Evolutionary conservation across 2,329 filamentous ascomycete genomes (phyloP).

Genomic region (Scytalidium sp.): DNA sequence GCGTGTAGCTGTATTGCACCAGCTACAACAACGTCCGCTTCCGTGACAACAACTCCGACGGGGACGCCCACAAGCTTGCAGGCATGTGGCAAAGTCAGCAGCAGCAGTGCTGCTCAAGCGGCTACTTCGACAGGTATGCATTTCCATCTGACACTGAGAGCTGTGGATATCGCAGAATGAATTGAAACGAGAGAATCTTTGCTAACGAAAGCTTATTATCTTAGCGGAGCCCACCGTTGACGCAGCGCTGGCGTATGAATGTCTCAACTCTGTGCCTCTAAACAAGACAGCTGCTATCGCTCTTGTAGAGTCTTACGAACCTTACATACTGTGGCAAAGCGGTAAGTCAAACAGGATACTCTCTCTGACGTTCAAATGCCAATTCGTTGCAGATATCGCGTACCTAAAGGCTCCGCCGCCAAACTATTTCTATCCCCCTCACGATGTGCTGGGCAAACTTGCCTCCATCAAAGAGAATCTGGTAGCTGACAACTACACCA

Average conservation of each 20-base stretch:
- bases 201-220: not conserved
- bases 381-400: constrained; percentile 16
- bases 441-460: constrained; percentile 45
- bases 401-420: constrained; percentile 47
- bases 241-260: constrained; percentile 25
- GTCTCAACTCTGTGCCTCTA: constrained; percentile 26
- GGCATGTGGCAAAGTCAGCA: not conserved
- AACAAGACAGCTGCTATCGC: constrained; percentile 19
- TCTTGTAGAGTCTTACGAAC: constrained; percentile 20
- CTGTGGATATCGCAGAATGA: constrained; percentile 2
- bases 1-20: constrained; percentile 18
- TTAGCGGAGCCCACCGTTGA: constrained; percentile 23
- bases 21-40: not conserved
- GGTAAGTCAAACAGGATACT: constrained; percentile 12
- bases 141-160: constrained; percentile 21
- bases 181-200: not conserved
- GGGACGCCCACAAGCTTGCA: not conserved
- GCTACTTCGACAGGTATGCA: constrained; percentile 7
- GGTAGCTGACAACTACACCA: constrained; percentile 38
- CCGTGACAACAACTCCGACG: not conserved
- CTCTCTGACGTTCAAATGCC: not conserved
- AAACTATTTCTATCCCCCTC: constrained; percentile 44
- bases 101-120: not conserved
- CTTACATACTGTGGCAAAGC: constrained; percentile 28
- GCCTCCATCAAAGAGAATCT: constrained; percentile 42